A percentile compares a stretch with the other conserved stretches of the same genome.
phyloP scores from a whole-genome alignment of 345 rosid genomes.

The Psidium friedrichsthalianum region DNA sequence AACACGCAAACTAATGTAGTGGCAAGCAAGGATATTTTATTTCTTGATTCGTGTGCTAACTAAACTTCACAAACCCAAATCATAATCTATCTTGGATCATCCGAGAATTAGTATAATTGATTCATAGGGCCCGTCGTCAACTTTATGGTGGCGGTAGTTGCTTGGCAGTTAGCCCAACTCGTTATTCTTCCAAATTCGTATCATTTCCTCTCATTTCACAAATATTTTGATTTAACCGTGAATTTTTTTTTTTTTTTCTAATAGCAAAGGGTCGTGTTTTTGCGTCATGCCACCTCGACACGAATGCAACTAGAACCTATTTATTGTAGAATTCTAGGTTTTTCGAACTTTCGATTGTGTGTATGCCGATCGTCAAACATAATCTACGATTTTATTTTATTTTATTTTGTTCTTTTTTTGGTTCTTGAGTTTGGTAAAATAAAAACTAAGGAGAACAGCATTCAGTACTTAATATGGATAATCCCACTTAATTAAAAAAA shows the following conservation, averaged over 20 bases:
- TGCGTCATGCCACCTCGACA: background rate
- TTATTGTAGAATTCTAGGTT: background rate
- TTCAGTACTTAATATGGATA: background rate
- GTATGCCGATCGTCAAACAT: background rate
- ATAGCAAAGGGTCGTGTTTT: background rate
- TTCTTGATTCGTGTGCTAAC: background rate
- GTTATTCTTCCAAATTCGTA: background rate
- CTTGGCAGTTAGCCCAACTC: background rate
- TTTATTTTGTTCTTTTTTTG: background rate
- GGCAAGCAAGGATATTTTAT: background rate
- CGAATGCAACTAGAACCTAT: background rate
- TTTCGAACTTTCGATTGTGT: background rate
- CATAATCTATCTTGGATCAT: background rate
- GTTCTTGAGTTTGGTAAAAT: background rate
- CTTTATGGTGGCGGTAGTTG: background rate
- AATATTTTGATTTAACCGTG: background rate
- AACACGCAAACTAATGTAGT: background rate
- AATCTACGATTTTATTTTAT: background rate
- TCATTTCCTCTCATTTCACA: background rate
- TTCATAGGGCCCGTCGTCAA: background rate
- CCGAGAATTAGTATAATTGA: background rate
- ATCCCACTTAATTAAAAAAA: background rate
- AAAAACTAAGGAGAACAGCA: background rate
- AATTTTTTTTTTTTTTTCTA: fast-evolving
- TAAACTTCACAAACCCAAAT: background rate